Percentiles rank a stretch among this genome's conserved stretches.
Evolutionary conservation across 164 flowering plant genomes (phyloP).

Genomic region (Nymphaea thermarum): DNA sequence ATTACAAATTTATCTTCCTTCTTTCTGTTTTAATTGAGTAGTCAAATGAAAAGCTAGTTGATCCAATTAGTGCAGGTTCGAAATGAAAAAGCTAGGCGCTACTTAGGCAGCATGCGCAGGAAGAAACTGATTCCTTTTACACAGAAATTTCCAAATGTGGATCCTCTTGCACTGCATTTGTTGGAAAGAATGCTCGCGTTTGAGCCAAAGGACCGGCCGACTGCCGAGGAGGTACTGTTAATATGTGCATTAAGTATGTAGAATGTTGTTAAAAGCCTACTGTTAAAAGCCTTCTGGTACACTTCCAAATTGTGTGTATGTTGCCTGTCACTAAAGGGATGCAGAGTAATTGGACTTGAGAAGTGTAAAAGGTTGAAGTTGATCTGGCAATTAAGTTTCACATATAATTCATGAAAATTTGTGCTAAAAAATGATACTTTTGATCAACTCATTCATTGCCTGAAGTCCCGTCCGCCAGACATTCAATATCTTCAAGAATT

Average conservation of each 20-base stretch:
- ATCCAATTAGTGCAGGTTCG: conserved; percentile 43
- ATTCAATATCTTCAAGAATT: too few species aligned
- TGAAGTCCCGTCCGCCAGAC: too few species aligned
- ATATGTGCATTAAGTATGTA: background rate
- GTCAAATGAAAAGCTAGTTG: too few species aligned
- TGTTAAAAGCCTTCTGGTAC: background rate
- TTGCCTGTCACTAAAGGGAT: background rate
- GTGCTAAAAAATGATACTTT: too few species aligned
- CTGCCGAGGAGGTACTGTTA: conserved; percentile 76
- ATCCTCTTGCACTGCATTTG: conserved; percentile 84
- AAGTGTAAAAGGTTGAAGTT: too few species aligned
- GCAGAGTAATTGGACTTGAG: background rate
- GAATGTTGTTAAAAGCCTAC: background rate
- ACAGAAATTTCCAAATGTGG: conserved; percentile 88
- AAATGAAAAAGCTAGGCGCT: conserved; percentile 94
- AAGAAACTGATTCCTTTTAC: conserved; percentile 78
- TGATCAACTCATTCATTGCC: too few species aligned
- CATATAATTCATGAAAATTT: too few species aligned
- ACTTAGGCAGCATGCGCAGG: conserved; percentile 87
- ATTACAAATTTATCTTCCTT: too few species aligned
- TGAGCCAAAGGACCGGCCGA: conserved; percentile 91
- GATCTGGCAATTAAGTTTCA: too few species aligned
- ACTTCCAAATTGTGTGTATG: background rate
- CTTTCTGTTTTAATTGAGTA: too few species aligned
- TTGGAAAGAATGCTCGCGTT: conserved; percentile 93